Base-by-base conservation (phyloP, 768 basidiomycete genomes). In the Naganishia randhawae region DNA sequence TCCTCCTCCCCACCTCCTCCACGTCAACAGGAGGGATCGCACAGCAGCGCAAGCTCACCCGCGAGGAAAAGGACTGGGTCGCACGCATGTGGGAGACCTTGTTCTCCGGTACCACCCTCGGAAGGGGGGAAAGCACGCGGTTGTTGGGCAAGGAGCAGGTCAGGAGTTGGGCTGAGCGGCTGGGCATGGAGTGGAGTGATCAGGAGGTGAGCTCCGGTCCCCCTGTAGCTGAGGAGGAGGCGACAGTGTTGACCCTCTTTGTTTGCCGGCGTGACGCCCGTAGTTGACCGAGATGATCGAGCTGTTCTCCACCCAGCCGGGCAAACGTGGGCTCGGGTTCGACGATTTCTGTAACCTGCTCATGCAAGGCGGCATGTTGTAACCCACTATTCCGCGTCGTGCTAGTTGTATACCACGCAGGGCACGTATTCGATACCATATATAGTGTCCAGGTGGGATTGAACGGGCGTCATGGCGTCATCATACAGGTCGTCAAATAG, bases 221-320 rank as follows among this genome's bases (percentile, higher is more conserved):
- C n/a, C n/a, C n/a, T n/a, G n/a, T 50, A 2, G 6, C 42, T 39
- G 39, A 19, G 48, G 16, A 29, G 27, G 16, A 6, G n/a, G 1
- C 14, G 25, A 3, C 63, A 31, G 31, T 53, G 19, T 42, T 25
- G 33, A 11, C 13, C 27, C 17, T 52, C 50, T 11, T 27, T 41
- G 13, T 10, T 14, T 41, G 2, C 19, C 29, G 3, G 17, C 50
- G 14, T 41, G n/a, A n/a, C n/a, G n/a, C n/a, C n/a, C 48, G 13
- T 51, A 79, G 78, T 73, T 79, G 37, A 71, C 70, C 1, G 78
- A 79, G 27, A 79, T 79, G 78, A 75, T 79, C 71, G 69, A 71
- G 32, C 67, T 79, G 27, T 79, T 79, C 67, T 78, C 77, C 14
- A 72, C 74, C n/a, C 75, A 78, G 63, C 76, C 76, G 55, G 77